phyloP scores from a whole-genome alignment of 2,329 filamentous ascomycete genomes.

The Apiospora phragmitis region DNA sequence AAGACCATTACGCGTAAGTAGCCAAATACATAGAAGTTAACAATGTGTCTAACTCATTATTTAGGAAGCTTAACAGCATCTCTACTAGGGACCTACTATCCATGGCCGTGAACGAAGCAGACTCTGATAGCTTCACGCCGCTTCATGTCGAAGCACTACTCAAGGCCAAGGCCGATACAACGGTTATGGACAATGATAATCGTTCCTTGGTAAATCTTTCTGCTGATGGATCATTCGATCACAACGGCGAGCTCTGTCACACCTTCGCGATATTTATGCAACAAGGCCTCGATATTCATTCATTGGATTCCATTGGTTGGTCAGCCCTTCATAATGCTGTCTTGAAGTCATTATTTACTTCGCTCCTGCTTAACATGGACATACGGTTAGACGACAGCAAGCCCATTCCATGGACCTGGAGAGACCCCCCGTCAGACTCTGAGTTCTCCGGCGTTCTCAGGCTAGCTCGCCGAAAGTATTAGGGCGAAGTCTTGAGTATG shows the following conservation, averaged over 20 bases:
- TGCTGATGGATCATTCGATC: not conserved
- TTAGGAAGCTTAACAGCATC: not conserved
- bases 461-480: not conserved
- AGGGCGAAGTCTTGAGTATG: not conserved
- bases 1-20: not conserved
- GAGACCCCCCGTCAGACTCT: fast-evolving
- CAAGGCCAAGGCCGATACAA: not conserved
- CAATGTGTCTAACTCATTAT: no score
- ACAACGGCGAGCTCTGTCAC: no score
- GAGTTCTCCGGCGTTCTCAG: not conserved
- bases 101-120: not conserved
- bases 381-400: not conserved
- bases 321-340: not conserved
- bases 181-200: not conserved
- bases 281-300: not conserved
- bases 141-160: not conserved
- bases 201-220: not conserved
- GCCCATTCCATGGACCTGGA: not conserved
- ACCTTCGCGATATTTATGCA: not conserved
- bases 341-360: not conserved
- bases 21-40: fast-evolving
- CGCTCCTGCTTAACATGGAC: not conserved
- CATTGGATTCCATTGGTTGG: not conserved
- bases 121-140: not conserved
- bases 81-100: not conserved